Evolutionary conservation across 2,329 filamentous ascomycete genomes (phyloP), one percentile per base, ranked within the genome.

Genomic region (Alternaria triticina): DNA sequence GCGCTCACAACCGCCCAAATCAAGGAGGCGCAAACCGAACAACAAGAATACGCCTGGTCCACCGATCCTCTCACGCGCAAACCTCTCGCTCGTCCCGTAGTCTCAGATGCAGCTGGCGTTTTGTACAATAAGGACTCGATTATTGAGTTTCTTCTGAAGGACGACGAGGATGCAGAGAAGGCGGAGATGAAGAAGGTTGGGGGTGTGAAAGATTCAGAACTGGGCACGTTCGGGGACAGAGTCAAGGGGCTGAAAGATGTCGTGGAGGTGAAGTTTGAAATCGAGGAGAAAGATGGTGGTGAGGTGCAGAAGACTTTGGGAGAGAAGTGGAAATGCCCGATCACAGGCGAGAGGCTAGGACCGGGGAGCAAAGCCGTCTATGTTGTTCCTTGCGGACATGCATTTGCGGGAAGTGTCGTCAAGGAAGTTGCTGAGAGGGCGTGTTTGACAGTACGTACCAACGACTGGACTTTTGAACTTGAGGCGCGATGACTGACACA

Each of bases 101-200:
- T 97, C 0, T 96, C 94, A 0, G 96, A 99, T 80, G 91, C 87
- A 66, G 86, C 87, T 5, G 96, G 96, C 1, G 89, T 90, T 20
- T 86, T 99, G 0, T 99, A 97, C 86, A 98, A 97, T 77, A 98
- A 98, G 82, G 94, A 98, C 77, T 89, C 93, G 0, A 86, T 98
- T 20, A 85, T 99, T 59, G 87, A 90, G 73, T 89, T 86, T 65
- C 82, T 93, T 3, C 82, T 92, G 2, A 81, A 82, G 47, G 84
- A 86, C 36, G 88, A 82, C 17, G 82, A 82, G 49, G 83, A 83
- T 67, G 86, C 86, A 60, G 82, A 83, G 49, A 87, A 92, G 70
- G 89, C 89, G 46, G 88, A 91, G 58, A 85, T 86, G 57, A 62
- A 66, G 44, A 73, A 72, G 51, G 66, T 74, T 13, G 69, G 64